A percentile compares a stretch with the other conserved stretches of the same genome.
Evolutionary conservation across 2,329 filamentous ascomycete genomes (phyloP).

Genomic region (Rhinocladiella similis): DNA sequence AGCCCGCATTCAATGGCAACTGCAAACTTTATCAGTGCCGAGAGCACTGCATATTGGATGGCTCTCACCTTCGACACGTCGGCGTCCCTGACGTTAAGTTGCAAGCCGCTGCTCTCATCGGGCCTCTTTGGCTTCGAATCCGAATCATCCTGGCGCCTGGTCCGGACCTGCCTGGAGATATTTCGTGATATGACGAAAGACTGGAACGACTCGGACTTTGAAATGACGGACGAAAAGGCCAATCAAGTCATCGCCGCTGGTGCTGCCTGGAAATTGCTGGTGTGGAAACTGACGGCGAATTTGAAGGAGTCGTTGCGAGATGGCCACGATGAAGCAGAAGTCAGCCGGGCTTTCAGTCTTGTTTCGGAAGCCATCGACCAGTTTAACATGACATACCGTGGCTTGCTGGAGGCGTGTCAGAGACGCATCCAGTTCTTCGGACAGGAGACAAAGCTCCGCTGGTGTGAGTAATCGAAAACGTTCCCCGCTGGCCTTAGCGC

Average conservation of each 20-base stretch:
- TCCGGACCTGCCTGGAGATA: conserved; percentile 31
- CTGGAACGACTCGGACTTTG: conserved; percentile 29
- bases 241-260: conserved; percentile 34
- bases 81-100: conserved; percentile 43
- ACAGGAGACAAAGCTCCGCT: conserved; percentile 35
- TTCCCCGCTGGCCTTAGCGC: background rate
- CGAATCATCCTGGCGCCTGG: conserved; percentile 33
- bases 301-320: conserved; percentile 36
- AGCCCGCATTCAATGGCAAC: conserved; percentile 32
- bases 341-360: conserved; percentile 30
- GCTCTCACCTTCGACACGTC: conserved; percentile 47
- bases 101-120: conserved; percentile 41
- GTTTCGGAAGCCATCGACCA: conserved; percentile 33
- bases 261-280: conserved; percentile 32
- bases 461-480: conserved; percentile 24
- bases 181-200: conserved; percentile 32
- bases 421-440: conserved; percentile 34
- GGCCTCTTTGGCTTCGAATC: conserved; percentile 35
- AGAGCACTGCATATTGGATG: conserved; percentile 45
- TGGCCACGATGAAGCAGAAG: conserved; percentile 34
- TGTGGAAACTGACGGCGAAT: conserved; percentile 34
- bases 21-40: conserved; percentile 39
- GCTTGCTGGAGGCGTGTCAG: conserved; percentile 31
- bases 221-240: conserved; percentile 33
- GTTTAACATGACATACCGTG: conserved; percentile 34